Evolutionary conservation across 2,329 filamentous ascomycete species (phyloP).

Genomic region (Alternaria rosae): DNA sequence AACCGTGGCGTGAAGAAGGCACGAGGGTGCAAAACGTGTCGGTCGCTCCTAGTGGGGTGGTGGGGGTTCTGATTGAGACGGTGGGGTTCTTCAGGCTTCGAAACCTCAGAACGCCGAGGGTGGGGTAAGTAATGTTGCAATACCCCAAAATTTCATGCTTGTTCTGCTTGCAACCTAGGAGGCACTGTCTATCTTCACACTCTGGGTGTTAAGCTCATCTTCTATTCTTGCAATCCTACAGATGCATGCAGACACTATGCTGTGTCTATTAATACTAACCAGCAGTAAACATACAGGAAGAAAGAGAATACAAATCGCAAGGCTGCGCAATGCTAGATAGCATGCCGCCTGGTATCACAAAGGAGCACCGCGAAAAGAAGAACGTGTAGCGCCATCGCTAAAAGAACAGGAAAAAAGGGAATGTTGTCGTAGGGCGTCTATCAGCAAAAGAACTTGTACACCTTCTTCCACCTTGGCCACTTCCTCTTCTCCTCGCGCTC

Average conservation of each 20-base stretch:
- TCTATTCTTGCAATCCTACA: not conserved
- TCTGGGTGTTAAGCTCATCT: not conserved
- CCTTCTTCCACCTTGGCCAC: constrained; percentile 59
- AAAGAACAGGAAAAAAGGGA: constrained; percentile 10
- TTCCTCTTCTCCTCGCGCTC: constrained; percentile 74
- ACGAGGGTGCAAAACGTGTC: not conserved
- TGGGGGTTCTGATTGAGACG: not conserved
- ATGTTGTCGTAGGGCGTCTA: not conserved
- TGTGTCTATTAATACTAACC: constrained; percentile 4
- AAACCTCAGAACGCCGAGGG: too few relatives aligned
- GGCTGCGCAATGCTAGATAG: constrained; percentile 33
- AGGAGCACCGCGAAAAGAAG: constrained; percentile 21
- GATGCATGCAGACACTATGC: not conserved
- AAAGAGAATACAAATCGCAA: constrained; percentile 18
- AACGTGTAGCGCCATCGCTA: constrained; percentile 17
- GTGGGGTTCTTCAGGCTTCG: not conserved
- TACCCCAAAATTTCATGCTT: too few relatives aligned
- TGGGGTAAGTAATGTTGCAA: too few relatives aligned
- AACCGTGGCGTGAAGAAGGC: not conserved
- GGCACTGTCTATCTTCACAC: not conserved
- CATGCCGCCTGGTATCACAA: constrained; percentile 47
- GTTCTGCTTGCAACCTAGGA: not conserved
- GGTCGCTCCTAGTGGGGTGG: not conserved
- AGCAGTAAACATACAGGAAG: constrained; percentile 12
- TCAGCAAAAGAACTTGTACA: constrained; percentile 59